A percentile compares a stretch with the other conserved stretches of the same genome.
Conservation (phyloP, 805 yeast species). For the Metschnikowia cubensis region DNA sequence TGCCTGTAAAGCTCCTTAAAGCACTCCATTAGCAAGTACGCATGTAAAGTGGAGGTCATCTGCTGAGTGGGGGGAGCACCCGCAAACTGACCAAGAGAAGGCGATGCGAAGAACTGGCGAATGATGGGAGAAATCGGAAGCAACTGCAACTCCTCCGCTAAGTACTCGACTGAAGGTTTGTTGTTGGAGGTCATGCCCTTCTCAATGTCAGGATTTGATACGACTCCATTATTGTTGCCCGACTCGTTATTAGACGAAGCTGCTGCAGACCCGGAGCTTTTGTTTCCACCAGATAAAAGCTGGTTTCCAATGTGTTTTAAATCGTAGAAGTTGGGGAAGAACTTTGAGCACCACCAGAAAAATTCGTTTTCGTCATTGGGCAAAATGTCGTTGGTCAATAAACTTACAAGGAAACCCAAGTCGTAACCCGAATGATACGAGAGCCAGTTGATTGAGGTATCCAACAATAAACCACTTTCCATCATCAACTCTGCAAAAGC, state of each 20-base stretch:
- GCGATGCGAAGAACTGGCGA: slow-evolving; percentile 34
- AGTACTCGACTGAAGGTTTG: slow-evolving; percentile 52
- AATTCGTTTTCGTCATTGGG: slow-evolving; percentile 81
- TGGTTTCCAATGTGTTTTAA: slow-evolving; percentile 54
- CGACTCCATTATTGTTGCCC: not conserved
- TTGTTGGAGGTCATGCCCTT: slow-evolving; percentile 14
- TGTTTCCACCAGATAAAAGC: slow-evolving; percentile 21
- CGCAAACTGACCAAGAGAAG: slow-evolving; percentile 16
- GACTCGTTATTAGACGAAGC: slow-evolving; percentile 5
- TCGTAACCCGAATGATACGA: slow-evolving; percentile 94
- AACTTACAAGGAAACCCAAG: slow-evolving; percentile 79
- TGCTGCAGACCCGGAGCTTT: slow-evolving; percentile 4
- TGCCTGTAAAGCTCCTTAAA: slow-evolving; percentile 52
- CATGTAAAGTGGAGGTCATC: slow-evolving; percentile 53
- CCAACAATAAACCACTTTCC: slow-evolving; percentile 80
- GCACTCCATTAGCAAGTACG: slow-evolving; percentile 61
- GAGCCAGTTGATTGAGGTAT: slow-evolving; percentile 74
- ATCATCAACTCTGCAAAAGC: slow-evolving; percentile 81
- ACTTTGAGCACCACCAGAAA: slow-evolving; percentile 61
- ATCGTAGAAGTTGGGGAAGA: slow-evolving; percentile 81
- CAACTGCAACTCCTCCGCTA: slow-evolving; percentile 64
- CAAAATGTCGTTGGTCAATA: slow-evolving; percentile 69
- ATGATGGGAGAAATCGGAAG: slow-evolving; percentile 56
- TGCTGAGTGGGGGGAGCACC: slow-evolving; percentile 27
- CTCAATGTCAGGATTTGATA: slow-evolving; percentile 5